Percentiles rank a stretch among this genome's conserved stretches.
Evolutionary conservation across 225 moss, liverwort and hornwort genomes (phyloP).

Genomic region (Marchantia paleacea): DNA sequence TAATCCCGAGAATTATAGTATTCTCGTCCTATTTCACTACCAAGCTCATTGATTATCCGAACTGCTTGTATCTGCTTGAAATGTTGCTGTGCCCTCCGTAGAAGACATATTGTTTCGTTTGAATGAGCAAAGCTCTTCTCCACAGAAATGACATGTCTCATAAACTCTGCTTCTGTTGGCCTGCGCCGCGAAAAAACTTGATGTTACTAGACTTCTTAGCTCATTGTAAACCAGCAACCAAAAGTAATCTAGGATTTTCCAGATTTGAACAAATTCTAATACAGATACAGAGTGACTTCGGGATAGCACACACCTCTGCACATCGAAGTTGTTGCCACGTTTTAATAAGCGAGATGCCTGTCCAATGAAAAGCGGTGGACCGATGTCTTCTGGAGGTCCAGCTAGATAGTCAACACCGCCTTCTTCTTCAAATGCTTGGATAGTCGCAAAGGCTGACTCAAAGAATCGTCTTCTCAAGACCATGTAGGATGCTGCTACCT

Average conservation of each 20-base stretch:
- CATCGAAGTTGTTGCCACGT: slow-evolving; percentile 68
- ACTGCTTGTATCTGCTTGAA: slow-evolving; percentile 73
- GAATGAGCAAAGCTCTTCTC: slow-evolving; percentile 74
- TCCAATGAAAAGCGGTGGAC: slow-evolving; percentile 79
- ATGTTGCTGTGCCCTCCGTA: slow-evolving; percentile 76
- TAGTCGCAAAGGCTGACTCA: slow-evolving; percentile 63
- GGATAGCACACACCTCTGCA: slow-evolving; percentile 52
- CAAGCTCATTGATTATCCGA: slow-evolving; percentile 64
- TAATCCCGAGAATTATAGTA: slow-evolving; percentile 82
- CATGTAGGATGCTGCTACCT: slow-evolving; percentile 78
- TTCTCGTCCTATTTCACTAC: slow-evolving; percentile 88
- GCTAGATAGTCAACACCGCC: slow-evolving; percentile 62
- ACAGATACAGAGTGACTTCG: not conserved
- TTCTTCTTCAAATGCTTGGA: slow-evolving; percentile 82
- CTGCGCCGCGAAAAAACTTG: slow-evolving; percentile 38
- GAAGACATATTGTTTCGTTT: slow-evolving; percentile 57
- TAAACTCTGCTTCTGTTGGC: slow-evolving; percentile 78
- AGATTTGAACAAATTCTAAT: not conserved
- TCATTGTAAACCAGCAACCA: too few relatives aligned
- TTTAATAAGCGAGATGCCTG: slow-evolving; percentile 79
- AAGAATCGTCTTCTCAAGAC: slow-evolving; percentile 72
- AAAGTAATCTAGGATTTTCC: too few relatives aligned
- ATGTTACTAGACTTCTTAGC: not conserved
- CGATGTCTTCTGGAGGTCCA: slow-evolving; percentile 74
- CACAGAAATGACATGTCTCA: slow-evolving; percentile 72